Base-by-base conservation (phyloP, 1,284 basidiomycete species). In the Pyrrhoderma noxium region DNA sequence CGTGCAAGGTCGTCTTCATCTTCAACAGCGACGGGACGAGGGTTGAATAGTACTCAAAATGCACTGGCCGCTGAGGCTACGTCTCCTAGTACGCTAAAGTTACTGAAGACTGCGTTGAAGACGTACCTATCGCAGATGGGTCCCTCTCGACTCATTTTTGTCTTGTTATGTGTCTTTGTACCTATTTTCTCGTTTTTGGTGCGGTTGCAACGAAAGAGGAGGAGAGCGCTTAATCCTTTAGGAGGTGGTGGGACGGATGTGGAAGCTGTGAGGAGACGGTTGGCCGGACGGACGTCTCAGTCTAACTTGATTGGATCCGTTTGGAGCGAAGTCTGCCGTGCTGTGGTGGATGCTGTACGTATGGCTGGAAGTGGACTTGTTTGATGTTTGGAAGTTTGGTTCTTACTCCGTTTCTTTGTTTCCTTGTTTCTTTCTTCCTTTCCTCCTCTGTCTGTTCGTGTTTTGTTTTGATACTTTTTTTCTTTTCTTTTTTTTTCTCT, bases 291-390 rank as follows among this genome's bases (percentile, higher is more conserved):
- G 31, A 5, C 35, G n/a, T 67, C 70, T 25, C 66, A 61, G 52
- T 59, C 63, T 13, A 50, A 81, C 3, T 46, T 67, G 18, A 5
- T 31, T 31, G 63, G 66, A 16, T 66, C 62, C 22, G 59, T 76
- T 25, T 85, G 84, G 80, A 63, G 66, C n/a, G 80, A 80, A 60
- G 59, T 74, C 8, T 59, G 76, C 3, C 70, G 74, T 27, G 78
- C 73, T 2, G 69, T 89, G 13, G 62, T 67, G 45, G 86, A 89
- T 67, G 85, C 84, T 2, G 72, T 85, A 21, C 72, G 71, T 58
- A 89, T 89, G 86, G 86, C 80, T 1, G 85, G 83, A 11, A 75
- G 84, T 54, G 85, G 85, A 19, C 65, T 89, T 55, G 83, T 84
- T 38, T 88, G 27, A 31, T 31, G 5, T 31, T 31, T n/a, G n/a